Base-by-base conservation (phyloP, 75 land plant species). In the Larix kaempferi region DNA sequence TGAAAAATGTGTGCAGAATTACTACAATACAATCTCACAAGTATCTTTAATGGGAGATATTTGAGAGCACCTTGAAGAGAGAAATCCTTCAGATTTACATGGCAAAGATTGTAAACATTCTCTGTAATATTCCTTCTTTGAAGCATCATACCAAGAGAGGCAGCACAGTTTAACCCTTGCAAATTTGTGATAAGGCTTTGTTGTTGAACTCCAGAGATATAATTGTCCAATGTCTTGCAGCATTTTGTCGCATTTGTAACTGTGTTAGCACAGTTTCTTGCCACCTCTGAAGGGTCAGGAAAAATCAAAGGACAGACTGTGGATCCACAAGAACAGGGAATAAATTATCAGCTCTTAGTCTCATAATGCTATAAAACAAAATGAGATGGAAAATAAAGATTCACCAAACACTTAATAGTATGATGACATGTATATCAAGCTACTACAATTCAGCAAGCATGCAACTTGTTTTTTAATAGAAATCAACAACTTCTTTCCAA, bases 121-220 rank as follows among this genome's bases (percentile, higher is more conserved):
- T 77, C 65, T 33, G 92, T 88, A 56, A 95, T 83, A 81, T 92
- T 91, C 26, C 61, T 81, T 56, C 81, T 91, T 59, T 86, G 90
- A 52, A 95, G 82, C 84, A 89, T 76, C 17, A 85, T 57, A 61
- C 92, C 94, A 57, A 95, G 86, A 37, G 78, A 79, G 15, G 92
- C 76, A 26, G 93, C 98, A 88, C 98, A 95, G 77, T 91, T 75
- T 39, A 93, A 76, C 56, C 96, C 98, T 77, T 95, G 98, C 83
- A 93, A 81, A 76, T 95, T 95, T 52, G 98, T 95, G 37, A 88
- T 85, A 57, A 95, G 83, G 73, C 89, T 95, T 78, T 95, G 98
- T 80, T 88, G 84, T 78, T 93, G 96, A 82, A 95, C 71, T 59
- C 82, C 88, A 71, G 96, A 80, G 35, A 93, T 64, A 74, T 95